Percentiles rank a stretch among this genome's conserved stretches.
Conservation (phyloP, 2,329 filamentous ascomycete species). For the Paracoccidioides brasiliensis region DNA sequence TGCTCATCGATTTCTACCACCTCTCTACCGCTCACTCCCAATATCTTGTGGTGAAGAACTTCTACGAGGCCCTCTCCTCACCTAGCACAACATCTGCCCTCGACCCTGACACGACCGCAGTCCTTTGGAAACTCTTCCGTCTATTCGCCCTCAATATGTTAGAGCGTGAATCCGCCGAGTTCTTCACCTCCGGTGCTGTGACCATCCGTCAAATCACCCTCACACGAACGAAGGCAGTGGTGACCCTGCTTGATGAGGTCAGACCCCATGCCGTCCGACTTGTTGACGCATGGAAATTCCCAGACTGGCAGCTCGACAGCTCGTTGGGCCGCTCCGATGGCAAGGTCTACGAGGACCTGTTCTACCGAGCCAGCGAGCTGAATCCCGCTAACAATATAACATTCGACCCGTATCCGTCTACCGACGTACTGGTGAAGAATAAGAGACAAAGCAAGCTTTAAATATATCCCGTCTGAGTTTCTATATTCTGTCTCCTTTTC, state of each 20-base stretch:
- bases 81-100: slow-evolving; percentile 40
- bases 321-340: slow-evolving; percentile 58
- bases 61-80: slow-evolving; percentile 55
- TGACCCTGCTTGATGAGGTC: slow-evolving; percentile 57
- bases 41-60: slow-evolving; percentile 67
- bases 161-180: slow-evolving; percentile 56
- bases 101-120: slow-evolving; percentile 41
- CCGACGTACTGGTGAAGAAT: slow-evolving; percentile 47
- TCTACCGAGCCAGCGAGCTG: slow-evolving; percentile 55
- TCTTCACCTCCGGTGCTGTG: slow-evolving; percentile 56
- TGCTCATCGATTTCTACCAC: slow-evolving; percentile 66
- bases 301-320: slow-evolving; percentile 65
- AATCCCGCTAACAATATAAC: slow-evolving; percentile 62
- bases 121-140: slow-evolving; percentile 55
- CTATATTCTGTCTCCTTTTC: slow-evolving; percentile 5
- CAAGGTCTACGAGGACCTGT: slow-evolving; percentile 66
- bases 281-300: slow-evolving; percentile 63
- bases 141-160: slow-evolving; percentile 54
- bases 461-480: slow-evolving; percentile 3
- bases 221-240: slow-evolving; percentile 52
- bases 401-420: slow-evolving; percentile 59
- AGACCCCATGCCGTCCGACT: slow-evolving; percentile 59
- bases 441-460: slow-evolving; percentile 29
- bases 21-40: slow-evolving; percentile 63
- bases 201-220: slow-evolving; percentile 61